Base-by-base conservation (phyloP, 139 green algal species). In the Chlamydomonas sp. region DNA sequence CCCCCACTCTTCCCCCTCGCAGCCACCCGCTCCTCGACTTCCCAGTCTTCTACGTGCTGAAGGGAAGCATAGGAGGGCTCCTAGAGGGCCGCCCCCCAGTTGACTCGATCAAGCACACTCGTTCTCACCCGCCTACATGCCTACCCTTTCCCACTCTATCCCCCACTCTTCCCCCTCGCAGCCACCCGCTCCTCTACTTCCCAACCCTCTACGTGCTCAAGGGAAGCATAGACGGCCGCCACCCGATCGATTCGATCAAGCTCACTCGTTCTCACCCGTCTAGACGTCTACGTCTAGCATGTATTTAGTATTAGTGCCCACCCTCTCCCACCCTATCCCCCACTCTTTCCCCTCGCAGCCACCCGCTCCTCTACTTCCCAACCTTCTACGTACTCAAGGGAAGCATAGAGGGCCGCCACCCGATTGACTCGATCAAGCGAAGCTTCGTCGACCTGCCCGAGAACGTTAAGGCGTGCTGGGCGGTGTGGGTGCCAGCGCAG, bases 331-430 rank as follows among this genome's bases (percentile, higher is more conserved):
- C 3, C n/a, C 38, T 61, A 43, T 43, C 28, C 39, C 30, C 29
- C 26, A 6, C 29, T 22, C 48, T 48, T 67, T 8, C 5, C 38
- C 37, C 26, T 20, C 70, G 73, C 83, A 90, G 83, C 76, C 90
- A 96, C 70, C 90, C 90, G 3, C 76, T 95, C 39, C 36, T 90
- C 30, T 96, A 96, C 75, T 96, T 96, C 70, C 90, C 90, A 0
- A 54, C 54, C n/a, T 95, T 96, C 76, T 96, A 90, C 70, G 22
- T 50, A 24, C 84, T 91, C 5, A 96, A 96, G 72, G 84, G 82
- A 22, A 33, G 48, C 22, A 57, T 85, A 13, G 78, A 88, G 71
- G 81, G 80, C 49, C 72, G 87, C 48, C 69, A 77, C 1, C 31
- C 85, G 4, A 3, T 39, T 1, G 60, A 71, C 20, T 87, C 87